Evolutionary conservation across 2,329 filamentous ascomycete species (phyloP).

Genomic region (Cladophialophora carrionii): DNA sequence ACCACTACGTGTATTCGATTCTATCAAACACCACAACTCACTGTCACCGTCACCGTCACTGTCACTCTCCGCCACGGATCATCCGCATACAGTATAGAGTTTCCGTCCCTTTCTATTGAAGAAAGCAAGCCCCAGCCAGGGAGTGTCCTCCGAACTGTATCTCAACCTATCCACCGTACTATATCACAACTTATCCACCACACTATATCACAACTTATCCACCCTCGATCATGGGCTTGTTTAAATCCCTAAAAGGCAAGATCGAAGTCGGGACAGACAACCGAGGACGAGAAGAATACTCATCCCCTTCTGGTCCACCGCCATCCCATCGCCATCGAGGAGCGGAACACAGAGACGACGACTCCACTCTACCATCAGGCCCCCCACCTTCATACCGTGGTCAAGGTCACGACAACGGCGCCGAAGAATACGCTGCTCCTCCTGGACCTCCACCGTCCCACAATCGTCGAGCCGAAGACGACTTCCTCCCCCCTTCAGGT

Average conservation of each 20-base stretch:
- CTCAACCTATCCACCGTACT: no score
- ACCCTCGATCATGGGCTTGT: constrained; percentile 30
- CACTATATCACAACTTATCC: no score
- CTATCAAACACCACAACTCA: background rate
- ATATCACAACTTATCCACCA: no score
- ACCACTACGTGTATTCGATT: background rate
- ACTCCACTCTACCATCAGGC: constrained; percentile 30
- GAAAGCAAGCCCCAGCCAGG: no score
- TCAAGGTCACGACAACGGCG: background rate
- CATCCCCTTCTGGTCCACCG: constrained; percentile 35
- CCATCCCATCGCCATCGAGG: constrained; percentile 29
- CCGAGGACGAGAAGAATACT: constrained; percentile 19
- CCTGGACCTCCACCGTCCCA: constrained; percentile 20
- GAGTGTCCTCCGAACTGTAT: no score
- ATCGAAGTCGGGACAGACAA: constrained; percentile 29
- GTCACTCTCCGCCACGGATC: no score
- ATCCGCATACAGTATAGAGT: no score
- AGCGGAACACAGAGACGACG: background rate
- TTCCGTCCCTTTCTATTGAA: no score
- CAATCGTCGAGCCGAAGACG: constrained; percentile 11
- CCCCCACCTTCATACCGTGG: constrained; percentile 41
- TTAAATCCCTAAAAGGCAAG: constrained; percentile 37
- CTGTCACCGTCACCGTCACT: no score
- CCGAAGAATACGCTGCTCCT: constrained; percentile 27
- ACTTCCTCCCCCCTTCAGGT: constrained; percentile 24